phyloP scores from a whole-genome alignment of 495 filamentous ascomycete genomes.

The Hypoxylon fuscum region DNA sequence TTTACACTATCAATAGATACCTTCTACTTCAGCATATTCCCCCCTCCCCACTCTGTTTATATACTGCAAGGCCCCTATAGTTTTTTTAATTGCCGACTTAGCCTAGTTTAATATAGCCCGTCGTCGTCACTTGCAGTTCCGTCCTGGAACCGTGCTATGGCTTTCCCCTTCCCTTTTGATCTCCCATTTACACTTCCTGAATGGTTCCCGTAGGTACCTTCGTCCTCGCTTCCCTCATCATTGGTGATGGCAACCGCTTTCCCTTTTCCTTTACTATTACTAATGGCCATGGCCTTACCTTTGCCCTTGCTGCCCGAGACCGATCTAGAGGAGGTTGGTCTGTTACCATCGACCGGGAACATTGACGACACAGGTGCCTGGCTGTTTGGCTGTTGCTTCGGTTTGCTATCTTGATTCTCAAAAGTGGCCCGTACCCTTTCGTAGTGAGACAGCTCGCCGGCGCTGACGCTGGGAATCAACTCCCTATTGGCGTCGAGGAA shows the following conservation, averaged over 20 bases:
- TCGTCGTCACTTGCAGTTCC: slow-evolving; percentile 49
- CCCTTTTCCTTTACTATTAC: slow-evolving; percentile 50
- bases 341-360: slow-evolving; percentile 26
- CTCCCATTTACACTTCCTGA: slow-evolving; percentile 39
- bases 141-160: slow-evolving; percentile 45
- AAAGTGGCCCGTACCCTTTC: slow-evolving; percentile 83
- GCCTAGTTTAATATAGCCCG: slow-evolving; percentile 34
- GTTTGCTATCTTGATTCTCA: slow-evolving; percentile 60
- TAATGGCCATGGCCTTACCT: slow-evolving; percentile 50
- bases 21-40: no score
- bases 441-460: slow-evolving; percentile 92
- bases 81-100: not conserved
- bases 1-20: no score
- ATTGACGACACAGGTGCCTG: not conserved
- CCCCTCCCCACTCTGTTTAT: not conserved
- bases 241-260: slow-evolving; percentile 53
- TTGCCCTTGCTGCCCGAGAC: slow-evolving; percentile 61
- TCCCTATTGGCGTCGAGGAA: slow-evolving; percentile 83
- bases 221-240: slow-evolving; percentile 56
- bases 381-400: slow-evolving; percentile 46
- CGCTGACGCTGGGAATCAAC: slow-evolving; percentile 91
- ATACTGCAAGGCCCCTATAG: slow-evolving; percentile 2
- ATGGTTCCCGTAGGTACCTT: slow-evolving; percentile 24
- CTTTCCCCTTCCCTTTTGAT: slow-evolving; percentile 63
- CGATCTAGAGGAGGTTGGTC: slow-evolving; percentile 45